phyloP scores from a whole-genome alignment of 164 flowering plant genomes.

The Nymphaea colorata region DNA sequence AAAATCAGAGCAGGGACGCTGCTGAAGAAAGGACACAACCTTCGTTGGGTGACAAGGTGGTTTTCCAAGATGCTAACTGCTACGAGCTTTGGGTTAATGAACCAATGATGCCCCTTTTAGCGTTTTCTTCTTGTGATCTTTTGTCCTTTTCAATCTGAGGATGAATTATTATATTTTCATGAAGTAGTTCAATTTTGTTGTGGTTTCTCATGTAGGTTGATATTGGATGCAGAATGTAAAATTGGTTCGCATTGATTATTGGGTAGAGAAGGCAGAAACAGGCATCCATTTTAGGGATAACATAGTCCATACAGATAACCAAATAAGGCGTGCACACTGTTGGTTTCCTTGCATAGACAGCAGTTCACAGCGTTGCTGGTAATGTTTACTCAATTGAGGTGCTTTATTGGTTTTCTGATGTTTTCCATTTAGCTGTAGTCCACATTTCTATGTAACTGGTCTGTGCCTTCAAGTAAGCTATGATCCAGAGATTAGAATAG shows the following conservation, averaged over 20 bases:
- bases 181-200: slow-evolving; percentile 11
- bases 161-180: slow-evolving; percentile 3
- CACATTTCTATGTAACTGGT: not conserved
- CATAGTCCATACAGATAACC: slow-evolving; percentile 74
- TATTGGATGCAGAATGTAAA: slow-evolving; percentile 83
- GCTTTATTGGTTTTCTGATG: not conserved
- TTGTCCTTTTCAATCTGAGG: not conserved
- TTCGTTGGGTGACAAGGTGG: not conserved
- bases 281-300: slow-evolving; percentile 67
- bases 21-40: slow-evolving; percentile 24
- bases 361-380: slow-evolving; percentile 72
- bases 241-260: slow-evolving; percentile 65
- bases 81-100: slow-evolving; percentile 6
- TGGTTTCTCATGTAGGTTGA: slow-evolving; percentile 45
- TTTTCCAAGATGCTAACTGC: not conserved
- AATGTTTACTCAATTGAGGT: slow-evolving; percentile 4
- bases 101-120: not conserved
- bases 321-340: slow-evolving; percentile 84
- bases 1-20: slow-evolving; percentile 15
- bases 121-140: not conserved
- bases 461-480: too few relatives aligned
- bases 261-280: slow-evolving; percentile 79
- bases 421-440: not conserved
- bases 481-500: too few relatives aligned
- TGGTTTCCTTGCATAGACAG: slow-evolving; percentile 97